Evolutionary conservation across 495 filamentous ascomycete genomes (phyloP).

Genomic region (Baudoinia panamericana): DNA sequence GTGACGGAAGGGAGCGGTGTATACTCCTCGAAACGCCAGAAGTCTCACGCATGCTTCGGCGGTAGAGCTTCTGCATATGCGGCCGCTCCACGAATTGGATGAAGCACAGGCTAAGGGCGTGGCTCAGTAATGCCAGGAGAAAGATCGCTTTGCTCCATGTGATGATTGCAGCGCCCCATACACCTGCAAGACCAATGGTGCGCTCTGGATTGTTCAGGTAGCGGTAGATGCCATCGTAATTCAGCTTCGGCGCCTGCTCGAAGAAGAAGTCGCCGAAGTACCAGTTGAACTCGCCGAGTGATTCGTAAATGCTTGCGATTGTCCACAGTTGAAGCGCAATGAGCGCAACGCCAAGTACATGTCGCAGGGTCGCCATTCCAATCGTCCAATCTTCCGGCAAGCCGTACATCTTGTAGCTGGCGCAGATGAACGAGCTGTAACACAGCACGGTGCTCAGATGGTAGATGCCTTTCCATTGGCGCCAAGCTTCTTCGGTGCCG

Average conservation of each 20-base stretch:
- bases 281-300: conserved; percentile 96
- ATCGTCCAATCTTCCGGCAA: conserved; percentile 74
- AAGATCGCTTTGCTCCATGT: conserved; percentile 76
- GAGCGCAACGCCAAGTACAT: conserved; percentile 68
- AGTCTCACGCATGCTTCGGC: conserved; percentile 65
- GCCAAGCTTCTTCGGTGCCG: conserved; percentile 80
- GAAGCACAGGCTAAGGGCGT: conserved; percentile 72
- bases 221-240: conserved; percentile 93
- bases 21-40: conserved; percentile 85
- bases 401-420: conserved; percentile 92
- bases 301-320: conserved; percentile 83
- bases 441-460: conserved; percentile 83
- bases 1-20: conserved; percentile 74
- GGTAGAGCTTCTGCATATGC: conserved; percentile 98
- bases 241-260: conserved; percentile 71
- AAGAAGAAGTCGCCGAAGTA: conserved; percentile 99
- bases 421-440: conserved; percentile 76
- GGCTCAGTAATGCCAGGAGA: conserved; percentile 69
- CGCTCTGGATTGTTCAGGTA: conserved; percentile 96
- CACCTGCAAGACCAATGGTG: conserved; percentile 81
- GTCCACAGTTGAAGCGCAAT: conserved; percentile 89
- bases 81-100: conserved; percentile 90
- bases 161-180: conserved; percentile 91
- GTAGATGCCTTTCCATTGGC: conserved; percentile 94
- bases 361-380: conserved; percentile 69